A percentile compares a stretch with the other conserved stretches of the same genome.
Conservation (phyloP, 805 yeast species). For the Priceomyces melissophilus region DNA sequence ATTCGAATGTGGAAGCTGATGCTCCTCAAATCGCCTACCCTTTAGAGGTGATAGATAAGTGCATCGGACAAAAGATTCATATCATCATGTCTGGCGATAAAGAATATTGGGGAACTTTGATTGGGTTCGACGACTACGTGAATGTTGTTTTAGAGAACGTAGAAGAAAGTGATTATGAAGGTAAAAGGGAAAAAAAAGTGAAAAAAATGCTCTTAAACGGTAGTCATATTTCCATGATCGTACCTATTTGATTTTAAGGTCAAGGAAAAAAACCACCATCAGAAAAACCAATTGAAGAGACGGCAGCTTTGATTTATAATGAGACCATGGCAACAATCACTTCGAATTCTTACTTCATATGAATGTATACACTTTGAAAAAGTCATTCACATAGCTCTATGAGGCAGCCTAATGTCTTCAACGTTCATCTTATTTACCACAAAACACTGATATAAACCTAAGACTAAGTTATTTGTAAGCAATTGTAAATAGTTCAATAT, state of each 20-base stretch:
- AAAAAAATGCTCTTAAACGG: slow-evolving; percentile 70
- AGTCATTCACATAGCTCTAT: no score
- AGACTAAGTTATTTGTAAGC: no score
- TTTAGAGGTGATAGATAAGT: slow-evolving; percentile 81
- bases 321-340: no score
- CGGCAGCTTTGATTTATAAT: no score
- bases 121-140: slow-evolving; percentile 95
- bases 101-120: slow-evolving; percentile 84
- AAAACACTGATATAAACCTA: no score
- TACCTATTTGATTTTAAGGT: slow-evolving; percentile 11
- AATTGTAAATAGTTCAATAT: no score
- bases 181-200: slow-evolving; percentile 40
- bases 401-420: no score
- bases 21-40: slow-evolving; percentile 47
- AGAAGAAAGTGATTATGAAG: slow-evolving; percentile 50
- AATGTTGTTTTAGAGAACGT: slow-evolving; percentile 86
- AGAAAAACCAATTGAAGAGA: no score
- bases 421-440: no score
- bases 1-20: slow-evolving; percentile 1
- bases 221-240: slow-evolving; percentile 65
- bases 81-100: slow-evolving; percentile 60
- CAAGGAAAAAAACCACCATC: no score
- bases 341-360: no score
- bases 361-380: no score
- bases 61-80: slow-evolving; percentile 76